Evolutionary conservation across 108 stramenopile species (phyloP).

Genomic region (Skeletonema menzelii): DNA sequence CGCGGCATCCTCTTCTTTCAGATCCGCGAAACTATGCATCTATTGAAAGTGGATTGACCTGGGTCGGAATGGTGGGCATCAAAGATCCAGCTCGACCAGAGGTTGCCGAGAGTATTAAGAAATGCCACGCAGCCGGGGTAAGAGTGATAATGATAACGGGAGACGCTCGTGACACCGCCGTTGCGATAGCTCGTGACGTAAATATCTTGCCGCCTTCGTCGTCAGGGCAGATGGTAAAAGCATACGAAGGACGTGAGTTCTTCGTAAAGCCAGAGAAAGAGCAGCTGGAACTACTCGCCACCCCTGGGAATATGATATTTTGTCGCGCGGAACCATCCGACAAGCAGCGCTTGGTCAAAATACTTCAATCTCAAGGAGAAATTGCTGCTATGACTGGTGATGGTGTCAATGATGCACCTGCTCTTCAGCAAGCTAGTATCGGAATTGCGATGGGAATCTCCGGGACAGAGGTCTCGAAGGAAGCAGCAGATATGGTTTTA

Average conservation of each 20-base stretch:
- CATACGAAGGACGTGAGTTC: conserved; percentile 88
- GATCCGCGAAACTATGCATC: conserved; percentile 79
- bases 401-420: conserved; percentile 99
- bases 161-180: conserved; percentile 95
- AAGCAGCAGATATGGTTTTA: conserved; percentile 88
- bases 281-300: conserved; percentile 62
- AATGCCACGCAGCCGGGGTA: conserved; percentile 92
- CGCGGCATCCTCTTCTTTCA: conserved; percentile 53
- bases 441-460: conserved; percentile 95
- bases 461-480: conserved; percentile 86
- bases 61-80: conserved; percentile 95
- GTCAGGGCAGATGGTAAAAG: conserved; percentile 53
- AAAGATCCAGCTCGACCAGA: conserved; percentile 98
- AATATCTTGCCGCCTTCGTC: conserved; percentile 65
- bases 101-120: conserved; percentile 89
- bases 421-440: conserved; percentile 88
- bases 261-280: conserved; percentile 68
- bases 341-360: conserved; percentile 95
- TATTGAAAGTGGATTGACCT: conserved; percentile 92
- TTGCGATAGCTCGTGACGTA: conserved; percentile 87
- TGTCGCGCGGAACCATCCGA: conserved; percentile 97
- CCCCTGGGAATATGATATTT: conserved; percentile 91
- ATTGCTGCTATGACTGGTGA: conserved; percentile 99
- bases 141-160: conserved; percentile 99
- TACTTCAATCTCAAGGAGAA: conserved; percentile 92